Evolutionary conservation across 2,329 filamentous ascomycete genomes (phyloP).

Genomic region (Achaetomium macrosporum): DNA sequence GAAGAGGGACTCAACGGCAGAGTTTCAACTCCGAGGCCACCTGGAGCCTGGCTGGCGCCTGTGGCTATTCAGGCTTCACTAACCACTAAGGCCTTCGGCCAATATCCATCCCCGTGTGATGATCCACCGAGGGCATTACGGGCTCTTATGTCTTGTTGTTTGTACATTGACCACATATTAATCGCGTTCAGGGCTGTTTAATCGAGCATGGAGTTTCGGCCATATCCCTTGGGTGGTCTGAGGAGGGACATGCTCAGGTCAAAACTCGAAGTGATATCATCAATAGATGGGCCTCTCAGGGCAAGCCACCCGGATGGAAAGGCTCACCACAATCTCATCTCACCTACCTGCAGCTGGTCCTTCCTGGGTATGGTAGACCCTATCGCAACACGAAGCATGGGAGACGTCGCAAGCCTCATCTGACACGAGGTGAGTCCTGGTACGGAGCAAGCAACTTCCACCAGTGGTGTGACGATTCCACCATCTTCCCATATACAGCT

Average conservation of each 20-base stretch:
- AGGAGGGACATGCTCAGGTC: neutral
- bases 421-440: no score
- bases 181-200: slow-evolving; percentile 21
- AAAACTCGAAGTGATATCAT: neutral
- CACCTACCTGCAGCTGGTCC: no score
- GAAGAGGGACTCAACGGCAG: neutral
- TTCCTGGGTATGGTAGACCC: no score
- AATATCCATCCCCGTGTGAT: slow-evolving; percentile 10
- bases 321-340: no score
- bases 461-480: no score
- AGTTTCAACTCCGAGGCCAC: neutral
- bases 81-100: neutral
- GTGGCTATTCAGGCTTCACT: neutral
- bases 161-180: slow-evolving; percentile 23
- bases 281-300: no score
- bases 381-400: no score
- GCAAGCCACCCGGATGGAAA: no score
- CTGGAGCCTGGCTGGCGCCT: neutral
- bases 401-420: no score
- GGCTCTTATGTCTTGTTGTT: slow-evolving; percentile 17
- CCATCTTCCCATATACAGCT: no score
- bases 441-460: no score
- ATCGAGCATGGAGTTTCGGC: slow-evolving; percentile 23
- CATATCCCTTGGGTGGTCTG: neutral
- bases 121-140: slow-evolving; percentile 14